Conservation (phyloP, 2,329 filamentous ascomycete species). For the Penicillium corylophilum region DNA sequence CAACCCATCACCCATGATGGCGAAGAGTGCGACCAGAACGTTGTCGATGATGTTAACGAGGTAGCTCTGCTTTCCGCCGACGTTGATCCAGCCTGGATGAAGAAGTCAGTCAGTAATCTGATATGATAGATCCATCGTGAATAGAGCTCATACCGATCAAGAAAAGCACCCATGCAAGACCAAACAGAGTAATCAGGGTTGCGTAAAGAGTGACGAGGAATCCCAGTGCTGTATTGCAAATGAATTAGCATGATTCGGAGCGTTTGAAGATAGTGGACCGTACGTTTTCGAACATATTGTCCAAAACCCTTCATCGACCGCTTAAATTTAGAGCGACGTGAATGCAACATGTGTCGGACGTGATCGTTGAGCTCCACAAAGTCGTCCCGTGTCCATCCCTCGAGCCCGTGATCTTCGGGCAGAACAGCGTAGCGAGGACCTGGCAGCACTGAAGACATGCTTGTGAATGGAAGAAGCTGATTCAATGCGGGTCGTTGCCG, state of each 20-base stretch:
- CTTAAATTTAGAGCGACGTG: conserved; percentile 74
- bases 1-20: conserved; percentile 67
- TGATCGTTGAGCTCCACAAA: conserved; percentile 78
- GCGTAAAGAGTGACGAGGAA: conserved; percentile 84
- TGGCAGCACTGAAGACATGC: conserved; percentile 66
- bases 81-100: conserved; percentile 69
- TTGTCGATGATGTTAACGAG: conserved; percentile 69
- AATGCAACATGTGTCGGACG: conserved; percentile 84
- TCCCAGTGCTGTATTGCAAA: conserved; percentile 59
- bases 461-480: conserved; percentile 46
- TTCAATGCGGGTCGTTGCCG: conserved; percentile 28
- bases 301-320: conserved; percentile 75
- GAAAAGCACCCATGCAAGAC: conserved; percentile 86
- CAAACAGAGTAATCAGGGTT: conserved; percentile 77
- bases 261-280: conserved; percentile 30
- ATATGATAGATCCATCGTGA: not conserved
- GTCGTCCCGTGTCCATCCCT: conserved; percentile 73
- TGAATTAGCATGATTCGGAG: not conserved
- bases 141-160: conserved; percentile 62
- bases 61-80: conserved; percentile 70
- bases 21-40: conserved; percentile 68
- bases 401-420: conserved; percentile 68
- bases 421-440: conserved; percentile 76
- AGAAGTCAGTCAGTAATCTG: not conserved
- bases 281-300: conserved; percentile 71